Evolutionary conservation across 768 basidiomycete species (phyloP).

Genomic region (Piloderma croceum): DNA sequence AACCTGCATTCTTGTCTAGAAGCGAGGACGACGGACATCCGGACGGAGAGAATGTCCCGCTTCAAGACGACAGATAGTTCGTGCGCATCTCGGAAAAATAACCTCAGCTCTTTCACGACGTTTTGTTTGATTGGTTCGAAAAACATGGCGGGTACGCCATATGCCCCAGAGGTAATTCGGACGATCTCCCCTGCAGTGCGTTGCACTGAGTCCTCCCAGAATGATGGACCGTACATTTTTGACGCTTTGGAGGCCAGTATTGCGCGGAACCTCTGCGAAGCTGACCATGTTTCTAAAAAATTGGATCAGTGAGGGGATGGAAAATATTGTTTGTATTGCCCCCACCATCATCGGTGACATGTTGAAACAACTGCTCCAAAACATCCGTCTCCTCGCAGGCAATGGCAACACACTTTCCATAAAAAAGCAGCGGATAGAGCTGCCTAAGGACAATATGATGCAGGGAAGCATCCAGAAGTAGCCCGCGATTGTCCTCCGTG

Average conservation of each 20-base stretch:
- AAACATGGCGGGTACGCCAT: slow-evolving; percentile 6
- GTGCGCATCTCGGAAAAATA: slow-evolving; percentile 7
- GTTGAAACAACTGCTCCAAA: no score
- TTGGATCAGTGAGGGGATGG: neutral
- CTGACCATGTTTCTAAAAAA: slow-evolving; percentile 12
- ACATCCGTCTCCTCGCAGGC: neutral
- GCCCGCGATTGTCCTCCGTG: slow-evolving; percentile 11
- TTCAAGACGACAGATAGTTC: slow-evolving; percentile 9
- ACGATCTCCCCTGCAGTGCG: neutral
- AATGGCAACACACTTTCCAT: slow-evolving; percentile 2
- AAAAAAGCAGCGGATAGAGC: slow-evolving; percentile 9
- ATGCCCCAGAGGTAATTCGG: slow-evolving; percentile 4
- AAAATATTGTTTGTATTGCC: no score
- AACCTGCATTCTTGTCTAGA: neutral
- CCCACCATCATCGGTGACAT: no score
- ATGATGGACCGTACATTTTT: neutral
- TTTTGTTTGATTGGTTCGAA: slow-evolving; percentile 3
- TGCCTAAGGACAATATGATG: slow-evolving; percentile 6
- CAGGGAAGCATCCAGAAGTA: slow-evolving; percentile 13
- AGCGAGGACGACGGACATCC: slow-evolving; percentile 9
- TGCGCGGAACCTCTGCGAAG: slow-evolving; percentile 14
- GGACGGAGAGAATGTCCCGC: slow-evolving; percentile 14
- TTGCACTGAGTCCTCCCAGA: neutral
- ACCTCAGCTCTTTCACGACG: neutral
- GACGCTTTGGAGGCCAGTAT: slow-evolving; percentile 5